A percentile compares a stretch with the other conserved stretches of the same genome.
These are phyloP conservation scores for Ophiostoma sp. DNA, from an alignment of 2,329 filamentous ascomycete genomes.

Conservation along the genomic window DNA sequence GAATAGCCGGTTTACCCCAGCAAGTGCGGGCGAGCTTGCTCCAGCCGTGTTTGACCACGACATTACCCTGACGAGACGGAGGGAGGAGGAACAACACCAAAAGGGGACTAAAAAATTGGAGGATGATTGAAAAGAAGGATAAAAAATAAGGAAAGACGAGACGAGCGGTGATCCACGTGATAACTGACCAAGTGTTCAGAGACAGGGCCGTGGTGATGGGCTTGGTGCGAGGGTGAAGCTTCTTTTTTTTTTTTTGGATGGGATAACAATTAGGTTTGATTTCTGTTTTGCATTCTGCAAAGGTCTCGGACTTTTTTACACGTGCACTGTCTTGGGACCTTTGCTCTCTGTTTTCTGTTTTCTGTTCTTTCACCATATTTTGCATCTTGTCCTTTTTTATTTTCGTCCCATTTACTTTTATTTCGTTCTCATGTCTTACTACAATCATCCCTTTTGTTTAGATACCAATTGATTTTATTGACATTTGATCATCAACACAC, in stretches of 20 bases:
- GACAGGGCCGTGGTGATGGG: not conserved
- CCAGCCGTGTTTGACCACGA: not conserved
- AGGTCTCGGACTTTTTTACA: not conserved
- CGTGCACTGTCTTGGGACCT: not conserved
- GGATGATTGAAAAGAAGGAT: not conserved
- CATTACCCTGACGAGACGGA: constrained; percentile 10
- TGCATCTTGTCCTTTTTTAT: not conserved
- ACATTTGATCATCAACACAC: not conserved
- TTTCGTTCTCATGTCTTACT: not conserved
- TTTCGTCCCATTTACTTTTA: not conserved
- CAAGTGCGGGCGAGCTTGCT: not conserved
- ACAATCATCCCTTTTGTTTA: not conserved
- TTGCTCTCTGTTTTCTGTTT: too few species aligned
- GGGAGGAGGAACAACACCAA: not conserved
- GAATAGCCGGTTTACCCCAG: constrained; percentile 8
- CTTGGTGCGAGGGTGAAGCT: not conserved
- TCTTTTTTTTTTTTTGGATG: not conserved
- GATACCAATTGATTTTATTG: not conserved
- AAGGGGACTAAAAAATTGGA: not conserved
- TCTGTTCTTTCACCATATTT: not conserved
- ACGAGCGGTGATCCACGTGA: constrained; percentile 16
- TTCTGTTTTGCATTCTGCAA: not conserved
- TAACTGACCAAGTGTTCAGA: constrained; percentile 21
- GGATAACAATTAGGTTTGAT: not conserved
- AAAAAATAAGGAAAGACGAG: not conserved